Evolutionary conservation across 306 rosid genomes (phyloP).

Genomic region (Malus orientalis): DNA sequence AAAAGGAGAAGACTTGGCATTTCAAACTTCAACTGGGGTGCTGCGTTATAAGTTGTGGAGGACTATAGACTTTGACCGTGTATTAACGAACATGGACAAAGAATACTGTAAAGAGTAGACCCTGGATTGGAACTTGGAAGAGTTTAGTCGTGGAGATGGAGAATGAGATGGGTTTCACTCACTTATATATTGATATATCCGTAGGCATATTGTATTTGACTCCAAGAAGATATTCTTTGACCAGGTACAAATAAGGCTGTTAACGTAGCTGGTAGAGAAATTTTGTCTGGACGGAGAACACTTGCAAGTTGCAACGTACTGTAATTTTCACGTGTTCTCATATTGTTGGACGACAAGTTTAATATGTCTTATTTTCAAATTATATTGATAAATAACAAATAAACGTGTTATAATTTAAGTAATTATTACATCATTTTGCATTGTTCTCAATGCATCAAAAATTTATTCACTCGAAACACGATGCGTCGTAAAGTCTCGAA

Average conservation of each 20-base stretch:
- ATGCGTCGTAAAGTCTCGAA: neutral
- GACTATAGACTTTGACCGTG: neutral
- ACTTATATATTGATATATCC: neutral
- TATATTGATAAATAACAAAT: no score
- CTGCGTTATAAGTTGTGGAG: neutral
- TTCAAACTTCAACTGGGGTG: neutral
- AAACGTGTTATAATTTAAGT: no score
- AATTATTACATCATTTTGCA: neutral
- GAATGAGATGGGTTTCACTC: neutral
- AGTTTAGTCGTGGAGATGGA: neutral
- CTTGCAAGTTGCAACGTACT: no score
- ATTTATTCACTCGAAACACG: neutral
- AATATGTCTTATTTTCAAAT: no score
- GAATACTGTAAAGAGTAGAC: neutral
- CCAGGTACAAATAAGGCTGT: neutral
- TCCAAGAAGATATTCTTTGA: conserved; percentile 1
- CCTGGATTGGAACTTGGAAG: neutral
- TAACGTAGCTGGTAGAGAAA: neutral
- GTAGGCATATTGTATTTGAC: neutral
- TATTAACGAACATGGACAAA: neutral
- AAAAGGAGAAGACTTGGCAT: neutral
- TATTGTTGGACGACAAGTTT: no score
- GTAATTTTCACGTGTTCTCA: no score
- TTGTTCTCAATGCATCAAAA: no score
- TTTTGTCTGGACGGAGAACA: no score